Base-by-base conservation (phyloP, 2,329 filamentous ascomycete species). In the Cladosporium sphaerospermum region DNA sequence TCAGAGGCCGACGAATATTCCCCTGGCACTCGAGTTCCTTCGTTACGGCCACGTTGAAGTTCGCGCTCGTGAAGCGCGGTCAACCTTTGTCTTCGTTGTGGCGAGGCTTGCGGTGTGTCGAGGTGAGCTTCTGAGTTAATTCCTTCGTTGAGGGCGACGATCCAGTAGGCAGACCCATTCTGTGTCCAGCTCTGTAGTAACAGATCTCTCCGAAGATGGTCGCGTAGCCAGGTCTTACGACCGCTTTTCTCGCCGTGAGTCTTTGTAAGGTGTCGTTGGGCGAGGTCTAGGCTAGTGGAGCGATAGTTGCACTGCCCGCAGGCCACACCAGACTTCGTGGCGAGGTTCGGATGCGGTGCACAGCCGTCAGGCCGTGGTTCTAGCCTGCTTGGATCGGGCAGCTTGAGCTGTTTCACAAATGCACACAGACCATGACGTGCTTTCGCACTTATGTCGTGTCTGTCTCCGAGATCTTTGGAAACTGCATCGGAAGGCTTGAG, bases 401-500 rank as follows among this genome's bases (percentile, higher is more conserved):
- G 44, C 44, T 36, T 8, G 44, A 36, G 44, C 44, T 45, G 44
- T 45, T 45, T 45, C 32, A 45, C 32, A 45, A 45, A 45, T 9
- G 44, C 32, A 45, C 16, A 19, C 32, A 45, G 44, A 34, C 44
- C 32, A n/a, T 34, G 11, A 45, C 32, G 32, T 19, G 44, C 44
- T 45, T 13, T 45, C 31, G 32, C 14, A 45, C 44, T 45, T 19
- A 45, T 45, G 3, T 45, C 44, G 44, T 45, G 32, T 45, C 44
- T 45, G 34, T 45, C 44, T 11, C 44, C 44, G 44, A 45, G 44
- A 32, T 45, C 8, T 45, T 45, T 45, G 16, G 44, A 45, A 31
- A 45, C 31, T 45, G 14, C 32, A 45, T 45, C 44, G n/a, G 32
- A 45, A 45, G 44, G 44, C 44, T 45, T 45, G 14, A 45, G 44